A percentile compares a stretch with the other conserved stretches of the same genome.
These are phyloP conservation scores for Colletotrichum sp. DNA, from an alignment of 2,329 filamentous ascomycete species.

Conservation along the genomic window DNA sequence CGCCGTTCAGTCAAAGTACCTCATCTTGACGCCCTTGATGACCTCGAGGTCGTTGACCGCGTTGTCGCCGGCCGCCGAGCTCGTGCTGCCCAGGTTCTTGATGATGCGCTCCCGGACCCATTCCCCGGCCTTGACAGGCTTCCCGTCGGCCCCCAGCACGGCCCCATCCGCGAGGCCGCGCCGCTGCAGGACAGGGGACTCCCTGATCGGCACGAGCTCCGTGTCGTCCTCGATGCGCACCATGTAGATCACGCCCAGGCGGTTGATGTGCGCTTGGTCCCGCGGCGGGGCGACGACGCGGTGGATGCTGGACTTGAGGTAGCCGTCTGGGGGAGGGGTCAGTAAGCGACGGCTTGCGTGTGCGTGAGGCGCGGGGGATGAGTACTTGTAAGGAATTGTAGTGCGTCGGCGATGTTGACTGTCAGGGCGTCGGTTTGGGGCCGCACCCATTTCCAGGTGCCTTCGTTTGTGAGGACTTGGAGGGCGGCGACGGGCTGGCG, in stretches of 20 bases:
- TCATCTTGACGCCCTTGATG: constrained; percentile 20
- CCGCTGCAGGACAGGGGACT: constrained; percentile 36
- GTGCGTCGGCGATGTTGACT: constrained; percentile 51
- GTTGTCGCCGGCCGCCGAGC: constrained; percentile 18
- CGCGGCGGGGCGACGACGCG: constrained; percentile 34
- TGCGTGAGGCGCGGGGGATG: neutral
- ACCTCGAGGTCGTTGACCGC: constrained; percentile 14
- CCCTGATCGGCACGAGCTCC: constrained; percentile 29
- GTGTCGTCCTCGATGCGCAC: constrained; percentile 41
- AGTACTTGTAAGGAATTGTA: constrained; percentile 46
- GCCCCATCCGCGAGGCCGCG: constrained; percentile 26
- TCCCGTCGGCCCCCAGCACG: constrained; percentile 20
- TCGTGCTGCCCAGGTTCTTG: constrained; percentile 23
- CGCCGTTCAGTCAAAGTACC: neutral
- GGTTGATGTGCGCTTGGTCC: constrained; percentile 42
- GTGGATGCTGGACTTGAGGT: constrained; percentile 39
- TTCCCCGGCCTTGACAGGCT: constrained; percentile 32
- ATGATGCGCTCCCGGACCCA: constrained; percentile 31
- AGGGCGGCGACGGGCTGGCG: constrained; percentile 59
- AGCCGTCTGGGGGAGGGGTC: constrained; percentile 28
- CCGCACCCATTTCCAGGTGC: constrained; percentile 34
- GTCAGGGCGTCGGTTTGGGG: constrained; percentile 43
- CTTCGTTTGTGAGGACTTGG: constrained; percentile 52
- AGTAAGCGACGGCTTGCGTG: neutral
- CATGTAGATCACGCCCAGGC: constrained; percentile 51